Evolutionary conservation across 106 monocot genomes (phyloP).

Genomic region (Phalaenopsis equestris): DNA sequence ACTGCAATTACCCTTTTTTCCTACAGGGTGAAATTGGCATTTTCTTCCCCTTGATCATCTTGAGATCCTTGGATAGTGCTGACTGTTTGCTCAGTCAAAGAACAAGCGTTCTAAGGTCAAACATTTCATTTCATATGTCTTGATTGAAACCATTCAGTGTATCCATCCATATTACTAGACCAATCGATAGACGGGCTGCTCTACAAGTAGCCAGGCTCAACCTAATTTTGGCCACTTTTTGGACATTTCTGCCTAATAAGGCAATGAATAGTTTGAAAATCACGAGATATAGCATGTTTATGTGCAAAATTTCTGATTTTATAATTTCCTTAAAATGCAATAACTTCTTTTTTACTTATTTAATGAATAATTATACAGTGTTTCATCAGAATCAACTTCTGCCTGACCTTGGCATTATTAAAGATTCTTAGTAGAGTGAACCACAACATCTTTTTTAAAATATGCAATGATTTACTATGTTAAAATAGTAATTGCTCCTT

Average conservation of each 20-base stretch:
- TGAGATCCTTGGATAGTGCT: slow-evolving; percentile 75
- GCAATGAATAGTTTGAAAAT: neutral
- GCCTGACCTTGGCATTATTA: neutral
- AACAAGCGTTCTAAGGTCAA: slow-evolving; percentile 76
- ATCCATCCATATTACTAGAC: neutral
- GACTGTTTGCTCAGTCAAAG: slow-evolving; percentile 67
- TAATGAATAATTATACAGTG: neutral
- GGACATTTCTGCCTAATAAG: neutral
- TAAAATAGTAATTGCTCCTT: neutral
- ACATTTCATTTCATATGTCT: slow-evolving; percentile 5
- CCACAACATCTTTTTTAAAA: neutral
- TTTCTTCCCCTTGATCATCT: slow-evolving; percentile 87
- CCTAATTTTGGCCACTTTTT: neutral
- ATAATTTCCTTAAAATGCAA: too few species aligned
- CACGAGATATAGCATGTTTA: neutral
- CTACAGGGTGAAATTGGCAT: slow-evolving; percentile 90
- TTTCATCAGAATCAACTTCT: neutral
- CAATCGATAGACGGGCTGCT: neutral
- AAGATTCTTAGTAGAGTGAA: neutral
- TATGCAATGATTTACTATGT: neutral
- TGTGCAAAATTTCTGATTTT: neutral
- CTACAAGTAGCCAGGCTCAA: neutral
- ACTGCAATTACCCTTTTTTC: neutral
- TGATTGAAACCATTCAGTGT: neutral
- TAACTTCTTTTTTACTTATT: neutral